A percentile compares a stretch with the other conserved stretches of the same genome.
phyloP scores from a whole-genome alignment of 257 asterid genomes.

The Nicotiana tomentosiformis region DNA sequence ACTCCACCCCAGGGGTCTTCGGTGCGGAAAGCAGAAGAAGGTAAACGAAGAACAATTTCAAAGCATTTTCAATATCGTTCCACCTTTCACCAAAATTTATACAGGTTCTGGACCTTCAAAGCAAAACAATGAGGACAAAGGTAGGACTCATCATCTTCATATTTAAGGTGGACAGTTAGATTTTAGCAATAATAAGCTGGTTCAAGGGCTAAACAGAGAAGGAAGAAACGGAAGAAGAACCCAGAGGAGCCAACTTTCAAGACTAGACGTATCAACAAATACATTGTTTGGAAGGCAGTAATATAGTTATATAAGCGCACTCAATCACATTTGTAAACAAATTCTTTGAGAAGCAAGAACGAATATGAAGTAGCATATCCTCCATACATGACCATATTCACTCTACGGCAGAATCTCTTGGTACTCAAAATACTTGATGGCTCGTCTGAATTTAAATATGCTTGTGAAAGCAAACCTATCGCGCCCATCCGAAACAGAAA shows the following conservation, averaged over 20 bases:
- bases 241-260: neutral
- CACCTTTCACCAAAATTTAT: neutral
- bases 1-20: neutral
- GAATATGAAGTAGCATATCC: neutral
- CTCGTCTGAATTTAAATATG: neutral
- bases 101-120: neutral
- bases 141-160: neutral
- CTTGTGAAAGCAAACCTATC: neutral
- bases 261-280: neutral
- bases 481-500: neutral
- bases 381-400: neutral
- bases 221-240: neutral
- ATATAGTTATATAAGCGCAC: too few relatives aligned
- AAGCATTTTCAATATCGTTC: neutral
- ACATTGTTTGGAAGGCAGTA: neutral
- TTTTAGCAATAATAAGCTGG: neutral
- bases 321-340: neutral
- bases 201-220: neutral
- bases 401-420: neutral
- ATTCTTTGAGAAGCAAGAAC: neutral
- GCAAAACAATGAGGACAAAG: neutral
- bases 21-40: neutral
- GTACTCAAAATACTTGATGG: neutral
- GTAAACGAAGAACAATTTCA: neutral
- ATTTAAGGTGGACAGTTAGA: neutral